phyloP scores from a whole-genome alignment of 73 alveolate species.

The Blepharisma stoltei region DNA sequence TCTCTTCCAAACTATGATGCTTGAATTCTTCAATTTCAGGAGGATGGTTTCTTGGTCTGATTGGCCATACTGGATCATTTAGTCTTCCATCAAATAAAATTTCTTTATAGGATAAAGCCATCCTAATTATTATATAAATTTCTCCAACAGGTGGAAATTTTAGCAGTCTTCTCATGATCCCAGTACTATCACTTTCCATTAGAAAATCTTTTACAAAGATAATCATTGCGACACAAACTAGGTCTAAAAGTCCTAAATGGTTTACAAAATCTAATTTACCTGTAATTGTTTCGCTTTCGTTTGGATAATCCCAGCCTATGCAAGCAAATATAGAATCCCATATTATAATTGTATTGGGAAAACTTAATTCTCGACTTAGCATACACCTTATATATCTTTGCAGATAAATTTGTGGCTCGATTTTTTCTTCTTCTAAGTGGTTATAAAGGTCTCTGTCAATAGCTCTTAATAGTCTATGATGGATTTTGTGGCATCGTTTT shows the following conservation, averaged over 20 bases:
- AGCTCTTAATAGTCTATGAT: not conserved
- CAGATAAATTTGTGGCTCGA: conserved; percentile 23
- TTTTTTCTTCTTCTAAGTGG: conserved; percentile 14
- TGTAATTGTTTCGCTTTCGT: not conserved
- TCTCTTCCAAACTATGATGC: too few relatives aligned
- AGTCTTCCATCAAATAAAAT: not conserved
- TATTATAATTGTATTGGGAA: not conserved
- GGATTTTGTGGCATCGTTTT: not conserved
- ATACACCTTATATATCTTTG: conserved; percentile 24
- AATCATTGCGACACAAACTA: conserved; percentile 59
- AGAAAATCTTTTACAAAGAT: conserved; percentile 25
- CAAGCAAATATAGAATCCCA: conserved; percentile 34
- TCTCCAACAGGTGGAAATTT: conserved; percentile 35
- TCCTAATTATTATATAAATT: not conserved
- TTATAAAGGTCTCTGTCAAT: conserved; percentile 26
- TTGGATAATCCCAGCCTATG: not conserved
- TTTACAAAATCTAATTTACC: conserved; percentile 40
- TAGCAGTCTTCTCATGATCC: conserved; percentile 20
- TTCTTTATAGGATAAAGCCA: conserved; percentile 2
- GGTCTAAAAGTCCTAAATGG: conserved; percentile 47
- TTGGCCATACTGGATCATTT: too few relatives aligned
- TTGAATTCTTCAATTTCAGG: too few relatives aligned
- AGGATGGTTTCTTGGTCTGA: too few relatives aligned
- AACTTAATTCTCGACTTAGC: conserved; percentile 24
- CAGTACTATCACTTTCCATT: not conserved